Evolutionary conservation across 441 rosid genomes (phyloP).

Genomic region (Erodium trifolium): DNA sequence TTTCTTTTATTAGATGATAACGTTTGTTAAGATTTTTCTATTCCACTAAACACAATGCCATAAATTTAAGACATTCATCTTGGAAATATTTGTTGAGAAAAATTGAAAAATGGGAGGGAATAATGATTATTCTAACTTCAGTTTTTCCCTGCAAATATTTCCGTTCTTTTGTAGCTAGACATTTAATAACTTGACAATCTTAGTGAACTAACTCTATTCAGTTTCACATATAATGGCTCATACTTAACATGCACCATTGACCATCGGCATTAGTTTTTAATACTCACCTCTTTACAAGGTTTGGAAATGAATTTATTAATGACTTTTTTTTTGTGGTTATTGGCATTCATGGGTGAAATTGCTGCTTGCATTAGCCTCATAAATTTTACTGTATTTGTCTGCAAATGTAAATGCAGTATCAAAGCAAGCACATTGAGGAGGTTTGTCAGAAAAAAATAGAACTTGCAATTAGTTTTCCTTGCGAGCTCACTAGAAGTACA

Average conservation of each 20-base stretch:
- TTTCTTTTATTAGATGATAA: too few species aligned
- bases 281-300: not conserved
- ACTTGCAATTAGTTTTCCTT: constrained; percentile 47
- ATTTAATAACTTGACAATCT: not conserved
- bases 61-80: too few species aligned
- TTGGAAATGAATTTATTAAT: constrained; percentile 9
- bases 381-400: constrained; percentile 36
- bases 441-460: constrained; percentile 45
- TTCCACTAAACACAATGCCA: too few species aligned
- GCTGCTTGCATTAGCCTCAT: constrained; percentile 22
- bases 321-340: not conserved
- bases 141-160: too few species aligned
- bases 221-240: not conserved
- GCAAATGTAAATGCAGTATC: constrained; percentile 68
- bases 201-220: not conserved
- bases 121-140: too few species aligned
- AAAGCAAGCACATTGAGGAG: constrained; percentile 72
- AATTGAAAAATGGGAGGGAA: too few species aligned
- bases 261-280: not conserved
- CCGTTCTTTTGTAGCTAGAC: not conserved
- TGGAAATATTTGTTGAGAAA: too few species aligned
- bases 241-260: not conserved
- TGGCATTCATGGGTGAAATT: not conserved
- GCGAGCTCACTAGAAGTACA: constrained; percentile 57
- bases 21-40: too few species aligned